A percentile compares a stretch with the other conserved stretches of the same genome.
phyloP scores from a whole-genome alignment of 352 stramenopile species.

The Phytophthora foliorum region DNA sequence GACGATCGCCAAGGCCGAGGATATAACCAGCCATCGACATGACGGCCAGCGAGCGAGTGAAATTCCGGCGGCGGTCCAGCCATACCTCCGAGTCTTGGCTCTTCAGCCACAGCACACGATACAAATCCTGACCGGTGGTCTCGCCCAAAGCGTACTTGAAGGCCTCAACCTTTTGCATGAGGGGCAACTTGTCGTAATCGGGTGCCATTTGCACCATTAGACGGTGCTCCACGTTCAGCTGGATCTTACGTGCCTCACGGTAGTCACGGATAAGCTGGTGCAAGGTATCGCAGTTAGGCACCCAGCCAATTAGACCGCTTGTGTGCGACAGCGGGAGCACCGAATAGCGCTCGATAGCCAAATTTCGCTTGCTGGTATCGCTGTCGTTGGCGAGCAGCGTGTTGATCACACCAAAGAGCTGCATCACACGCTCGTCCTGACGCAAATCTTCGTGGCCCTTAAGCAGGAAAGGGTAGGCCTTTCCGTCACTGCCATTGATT shows the following conservation, averaged over 20 bases:
- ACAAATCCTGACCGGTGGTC: conserved; percentile 98
- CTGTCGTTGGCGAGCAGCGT: conserved; percentile 98
- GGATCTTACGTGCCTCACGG: conserved; percentile 93
- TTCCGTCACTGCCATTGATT: conserved; percentile 98
- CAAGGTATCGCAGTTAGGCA: conserved; percentile 99
- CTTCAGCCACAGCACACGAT: conserved; percentile 99
- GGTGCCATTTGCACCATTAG: conserved; percentile 98
- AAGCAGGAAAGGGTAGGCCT: conserved; percentile 99
- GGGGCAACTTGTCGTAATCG: conserved; percentile 98
- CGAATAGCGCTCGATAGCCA: conserved; percentile 98
- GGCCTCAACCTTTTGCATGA: conserved; percentile 99
- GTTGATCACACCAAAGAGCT: conserved; percentile 99
- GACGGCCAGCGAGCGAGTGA: conserved; percentile 98
- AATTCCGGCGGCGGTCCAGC: conserved; percentile 98
- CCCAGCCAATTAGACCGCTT: conserved; percentile 99
- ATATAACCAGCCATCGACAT: conserved; percentile 99
- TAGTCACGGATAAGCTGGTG: conserved; percentile 99
- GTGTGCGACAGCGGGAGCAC: conserved; percentile 99
- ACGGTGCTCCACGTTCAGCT: conserved; percentile 97
- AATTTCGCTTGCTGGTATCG: conserved; percentile 98
- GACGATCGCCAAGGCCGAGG: conserved; percentile 99
- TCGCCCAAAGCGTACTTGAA: conserved; percentile 96
- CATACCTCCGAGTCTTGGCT: conserved; percentile 99
- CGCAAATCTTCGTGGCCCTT: conserved; percentile 99
- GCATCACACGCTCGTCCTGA: conserved; percentile 99